These are phyloP conservation scores for Marasmius oreades DNA, from an alignment of 1,284 basidiomycete genomes.

Conservation along the genomic window DNA sequence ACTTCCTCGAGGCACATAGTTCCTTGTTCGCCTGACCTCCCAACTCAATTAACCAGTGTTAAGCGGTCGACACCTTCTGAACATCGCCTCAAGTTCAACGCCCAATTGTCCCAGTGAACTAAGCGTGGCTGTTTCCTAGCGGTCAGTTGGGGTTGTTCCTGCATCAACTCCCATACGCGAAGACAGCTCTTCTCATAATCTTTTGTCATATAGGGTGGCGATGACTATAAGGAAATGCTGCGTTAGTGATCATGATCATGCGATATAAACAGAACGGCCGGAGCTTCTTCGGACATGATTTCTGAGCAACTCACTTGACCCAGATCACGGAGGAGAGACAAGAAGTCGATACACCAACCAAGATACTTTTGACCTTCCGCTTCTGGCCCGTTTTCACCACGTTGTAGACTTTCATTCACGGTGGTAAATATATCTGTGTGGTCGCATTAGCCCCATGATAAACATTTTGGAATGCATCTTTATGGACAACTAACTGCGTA, in stretches of 20 bases:
- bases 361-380: background rate
- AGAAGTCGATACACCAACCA: background rate
- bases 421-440: background rate
- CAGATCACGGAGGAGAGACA: background rate
- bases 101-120: background rate
- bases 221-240: background rate
- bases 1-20: too few species aligned
- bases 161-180: background rate
- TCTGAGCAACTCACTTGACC: background rate
- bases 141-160: background rate
- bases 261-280: background rate
- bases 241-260: background rate
- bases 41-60: too few species aligned
- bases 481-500: slow-evolving; percentile 27
- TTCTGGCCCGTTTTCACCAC: background rate
- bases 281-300: background rate
- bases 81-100: background rate
- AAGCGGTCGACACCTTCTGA: background rate
- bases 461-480: background rate
- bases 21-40: too few species aligned
- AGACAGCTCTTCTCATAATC: background rate
- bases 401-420: background rate
- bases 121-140: background rate
- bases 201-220: background rate
- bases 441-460: background rate